phyloP scores from a whole-genome alignment of 345 rosid species.

The Melaleuca quinquenervia region DNA sequence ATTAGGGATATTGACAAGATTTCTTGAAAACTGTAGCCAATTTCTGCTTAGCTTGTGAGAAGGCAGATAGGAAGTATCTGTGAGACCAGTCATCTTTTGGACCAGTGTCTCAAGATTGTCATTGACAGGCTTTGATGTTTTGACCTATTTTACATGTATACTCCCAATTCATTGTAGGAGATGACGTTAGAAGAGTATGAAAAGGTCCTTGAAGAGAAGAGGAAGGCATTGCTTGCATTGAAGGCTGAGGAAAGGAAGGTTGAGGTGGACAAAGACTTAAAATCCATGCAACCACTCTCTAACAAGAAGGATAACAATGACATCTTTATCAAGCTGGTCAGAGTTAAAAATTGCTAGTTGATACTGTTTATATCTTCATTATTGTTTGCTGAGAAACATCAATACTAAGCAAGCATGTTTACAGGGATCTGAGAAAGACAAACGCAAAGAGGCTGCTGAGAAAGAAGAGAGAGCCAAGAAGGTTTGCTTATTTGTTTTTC shows the following conservation, averaged over 20 bases:
- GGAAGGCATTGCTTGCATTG: conserved; percentile 53
- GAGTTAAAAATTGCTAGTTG: conserved; percentile 1
- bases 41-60: not conserved
- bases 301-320: conserved; percentile 75
- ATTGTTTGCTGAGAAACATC: not conserved
- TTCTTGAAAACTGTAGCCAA: not conserved
- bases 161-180: conserved; percentile 30
- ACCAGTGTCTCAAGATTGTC: not conserved
- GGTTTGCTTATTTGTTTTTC: conserved; percentile 22
- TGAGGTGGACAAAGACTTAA: conserved; percentile 52
- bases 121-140: not conserved
- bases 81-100: not conserved
- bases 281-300: conserved; percentile 79
- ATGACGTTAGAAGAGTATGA: conserved; percentile 97
- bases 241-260: conserved; percentile 83
- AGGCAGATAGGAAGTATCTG: not conserved
- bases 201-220: conserved; percentile 77
- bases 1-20: not conserved
- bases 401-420: not conserved
- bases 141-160: not conserved
- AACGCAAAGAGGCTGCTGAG: conserved; percentile 75
- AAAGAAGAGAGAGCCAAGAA: conserved; percentile 85
- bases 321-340: conserved; percentile 83
- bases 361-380: not conserved
- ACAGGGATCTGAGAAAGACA: conserved; percentile 97